Evolutionary conservation across 192 early-diverging fungal species (phyloP), one percentile per base, ranked within the genome.

Genomic region (Coemansia sp.): DNA sequence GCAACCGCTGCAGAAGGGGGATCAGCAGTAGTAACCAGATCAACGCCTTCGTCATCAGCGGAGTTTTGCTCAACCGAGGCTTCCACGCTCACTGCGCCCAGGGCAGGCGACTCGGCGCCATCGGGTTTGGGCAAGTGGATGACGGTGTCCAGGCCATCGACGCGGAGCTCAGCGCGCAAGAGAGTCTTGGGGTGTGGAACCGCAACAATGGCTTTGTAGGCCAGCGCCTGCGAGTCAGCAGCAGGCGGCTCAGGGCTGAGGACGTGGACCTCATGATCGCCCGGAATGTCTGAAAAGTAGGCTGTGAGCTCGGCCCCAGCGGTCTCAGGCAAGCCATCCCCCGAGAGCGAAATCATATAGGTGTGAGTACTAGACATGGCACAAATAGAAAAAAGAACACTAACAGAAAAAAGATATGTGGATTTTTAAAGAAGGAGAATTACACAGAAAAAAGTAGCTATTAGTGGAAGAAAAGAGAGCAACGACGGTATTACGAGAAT

Each of bases 301-400:
- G 63, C 73, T 20, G 67, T 75, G 50, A 62, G 63, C 53, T 75
- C 73, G 13, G 50, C 73, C 21, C 42, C 58, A 33, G 56, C 36
- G 12, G 36, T 60, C 13, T 48, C 62, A 0, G 63, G 50, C 37
- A 42, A 58, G 38, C 36, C 59, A 18, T 62, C 53, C 23, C 31
- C 36, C 45, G 31, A 26, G 21, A 70, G 59, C 33, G 53, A 41
- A 59, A 76, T 59, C 21, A 43, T 45, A 34, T 70, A 66, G 35
- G 64, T 70, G 50, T 70, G 70, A 56, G 55, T 69, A 48, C 36
- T 56, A 48, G 33, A 63, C 47, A 61, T 47, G 37, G 62, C 33
- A 38, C 18, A 59, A 41, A n/a, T n/a, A n/a, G 35, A 36, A 52
- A 26, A n/a, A 3, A 53, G 28, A 28, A 26, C 26, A 28, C 52